Evolutionary conservation across 495 filamentous ascomycete genomes (phyloP).

Genomic region (Penicillium herquei): DNA sequence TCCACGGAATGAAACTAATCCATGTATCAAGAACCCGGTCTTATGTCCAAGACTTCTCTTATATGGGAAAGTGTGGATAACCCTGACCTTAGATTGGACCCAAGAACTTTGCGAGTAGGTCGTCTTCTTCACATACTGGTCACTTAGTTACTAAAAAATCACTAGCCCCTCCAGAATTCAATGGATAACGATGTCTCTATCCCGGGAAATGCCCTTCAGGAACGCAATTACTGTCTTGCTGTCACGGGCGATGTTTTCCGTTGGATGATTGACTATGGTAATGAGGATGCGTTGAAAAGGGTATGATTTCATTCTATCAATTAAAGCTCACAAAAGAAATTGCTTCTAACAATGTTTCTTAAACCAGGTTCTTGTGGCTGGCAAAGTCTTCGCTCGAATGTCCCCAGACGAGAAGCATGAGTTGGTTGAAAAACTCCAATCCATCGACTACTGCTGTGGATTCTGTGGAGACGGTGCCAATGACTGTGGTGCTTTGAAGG

Average conservation of each 20-base stretch:
- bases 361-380: constrained; percentile 76
- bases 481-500: constrained; percentile 96
- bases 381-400: constrained; percentile 97
- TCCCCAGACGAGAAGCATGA: constrained; percentile 99
- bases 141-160: constrained; percentile 24
- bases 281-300: constrained; percentile 68
- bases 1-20: constrained; percentile 5
- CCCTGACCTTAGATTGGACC: constrained; percentile 68
- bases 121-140: not conserved
- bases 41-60: constrained; percentile 66
- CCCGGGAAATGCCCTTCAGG: constrained; percentile 75
- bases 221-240: constrained; percentile 82
- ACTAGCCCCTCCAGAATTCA: constrained; percentile 66
- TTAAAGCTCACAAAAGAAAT: not conserved
- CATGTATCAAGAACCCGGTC: constrained; percentile 50
- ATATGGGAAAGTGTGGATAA: constrained; percentile 94
- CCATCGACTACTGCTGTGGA: constrained; percentile 90
- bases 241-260: constrained; percentile 92
- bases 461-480: constrained; percentile 99
- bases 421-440: constrained; percentile 93
- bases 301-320: constrained; percentile 36
- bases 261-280: constrained; percentile 91
- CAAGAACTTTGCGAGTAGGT: constrained; percentile 67
- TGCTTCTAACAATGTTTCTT: not conserved
- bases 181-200: constrained; percentile 73